Base-by-base conservation (phyloP, 2,329 filamentous ascomycete genomes). In the Hymenotorrendiella dingleyae region DNA sequence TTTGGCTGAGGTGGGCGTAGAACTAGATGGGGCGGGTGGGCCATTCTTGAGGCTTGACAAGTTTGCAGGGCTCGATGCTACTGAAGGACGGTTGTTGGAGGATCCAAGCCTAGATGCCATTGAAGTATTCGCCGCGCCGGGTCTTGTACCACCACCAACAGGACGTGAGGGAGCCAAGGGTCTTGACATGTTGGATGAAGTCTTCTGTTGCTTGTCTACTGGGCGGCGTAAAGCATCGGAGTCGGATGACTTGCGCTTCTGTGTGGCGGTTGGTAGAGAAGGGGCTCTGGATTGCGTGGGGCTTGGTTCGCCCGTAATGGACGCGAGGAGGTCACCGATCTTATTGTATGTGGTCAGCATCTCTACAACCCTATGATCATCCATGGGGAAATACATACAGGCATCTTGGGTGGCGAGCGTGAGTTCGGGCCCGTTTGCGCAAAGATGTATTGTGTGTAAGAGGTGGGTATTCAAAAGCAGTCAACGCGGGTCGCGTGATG, bases 191-290 rank as follows among this genome's bases (percentile, higher is more conserved):
- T 37, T 48, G 26, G 35, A 49, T 27, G 23, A 32, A 2, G 58
- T 61, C 32, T 67, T 69, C 21, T 67, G 64, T 3, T 65, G 53
- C 59, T 78, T 79, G 24, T 61, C 56, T 21, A 59, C 60, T 40
- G 62, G 55, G 40, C 57, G 60, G 30, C 62, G 62, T 22, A 71
- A 57, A 29, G 39, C 20, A 42, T 78, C 71, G 46, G 73, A 67
- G 26, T 74, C 72, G 36, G 76, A 36, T n/a, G 29, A 72, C 57
- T 81, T 82, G 50, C 78, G 71, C 62, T 82, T 82, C n/a, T n/a
- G n/a, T n/a, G n/a, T n/a, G n/a, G n/a, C n/a, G 27, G 66, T 60
- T 21, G 64, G 54, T 12, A 64, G 52, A 32, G 49, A 44, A 36
- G 60, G 50, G 3, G 57, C 28, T 9, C 53, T 52, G 12, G 65